Base-by-base conservation (phyloP, 225 moss, liverwort and hornwort genomes). In the Polytrichum commune region DNA sequence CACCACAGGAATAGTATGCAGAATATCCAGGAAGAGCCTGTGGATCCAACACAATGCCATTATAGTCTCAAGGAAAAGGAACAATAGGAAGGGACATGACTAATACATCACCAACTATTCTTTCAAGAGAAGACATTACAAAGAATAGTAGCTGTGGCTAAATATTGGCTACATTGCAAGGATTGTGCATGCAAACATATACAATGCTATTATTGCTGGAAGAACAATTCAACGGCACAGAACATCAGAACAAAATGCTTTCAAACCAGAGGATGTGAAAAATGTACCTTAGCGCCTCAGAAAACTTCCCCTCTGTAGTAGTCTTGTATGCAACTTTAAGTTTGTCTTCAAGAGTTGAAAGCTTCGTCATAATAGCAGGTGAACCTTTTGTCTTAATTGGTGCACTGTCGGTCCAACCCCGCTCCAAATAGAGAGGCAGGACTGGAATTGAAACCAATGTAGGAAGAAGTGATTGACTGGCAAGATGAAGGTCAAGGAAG, bases 251-350 rank as follows among this genome's bases (percentile, higher is more conserved):
- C 46, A 16, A 46, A 46, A 13, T 46, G 46, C 13, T 16, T 46
- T 46, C 13, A 13, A 16, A 46, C 3, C 19, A 20, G 33, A 53
- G 23, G 46, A 25, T 33, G 33, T 29, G 5, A 29, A 35, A 58
- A 54, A 7, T 68, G 16, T 87, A 87, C 83, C 87, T 81, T 54
- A 91, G 84, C 28, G 93, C 93, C 30, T 93, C 90, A 0, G 83
- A 81, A 74, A 97, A 92, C 81, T 88, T 93, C 71, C 93, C 93
- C 63, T 86, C 89, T 1, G 93, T 97, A n/a, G 85, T 92, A 20
- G 83, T 85, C 74, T 81, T 92, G 72, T 97, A 97, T 0, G 93
- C 96, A 57, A 82, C 77, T 74, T 29, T 93, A 18, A 97, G 78
- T 75, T 91, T 93, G 66, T 97, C 96, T 68, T 97, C 93, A 23